phyloP scores from a whole-genome alignment of 2,329 filamentous ascomycete genomes.

The Alternaria gansuensis region DNA sequence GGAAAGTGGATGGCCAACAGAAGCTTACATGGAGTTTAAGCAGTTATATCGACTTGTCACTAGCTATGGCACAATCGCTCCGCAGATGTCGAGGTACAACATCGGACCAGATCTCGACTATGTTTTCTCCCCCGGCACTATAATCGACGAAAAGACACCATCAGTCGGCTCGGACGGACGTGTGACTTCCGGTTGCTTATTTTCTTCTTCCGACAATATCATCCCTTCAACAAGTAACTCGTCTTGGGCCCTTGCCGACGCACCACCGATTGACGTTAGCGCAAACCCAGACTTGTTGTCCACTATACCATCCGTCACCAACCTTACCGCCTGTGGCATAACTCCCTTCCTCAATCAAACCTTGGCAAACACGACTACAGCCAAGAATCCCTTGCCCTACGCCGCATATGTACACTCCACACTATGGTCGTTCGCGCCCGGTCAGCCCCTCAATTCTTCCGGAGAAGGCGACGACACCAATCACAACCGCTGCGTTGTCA shows the following conservation, averaged over 20 bases:
- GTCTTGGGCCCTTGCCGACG: slow-evolving; percentile 46
- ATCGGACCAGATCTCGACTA: slow-evolving; percentile 59
- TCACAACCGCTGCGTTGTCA: slow-evolving; percentile 63
- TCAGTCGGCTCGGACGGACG: slow-evolving; percentile 52
- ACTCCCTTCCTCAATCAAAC: slow-evolving; percentile 67
- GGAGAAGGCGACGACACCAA: slow-evolving; percentile 33
- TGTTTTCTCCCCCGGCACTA: slow-evolving; percentile 64
- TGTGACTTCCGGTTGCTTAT: slow-evolving; percentile 64
- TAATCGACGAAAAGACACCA: slow-evolving; percentile 41
- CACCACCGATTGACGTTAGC: slow-evolving; percentile 29
- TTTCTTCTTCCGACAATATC: slow-evolving; percentile 53
- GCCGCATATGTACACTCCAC: slow-evolving; percentile 60
- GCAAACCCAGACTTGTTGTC: slow-evolving; percentile 36
- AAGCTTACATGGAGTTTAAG: slow-evolving; percentile 65
- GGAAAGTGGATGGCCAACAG: slow-evolving; percentile 70
- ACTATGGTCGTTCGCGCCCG: slow-evolving; percentile 68
- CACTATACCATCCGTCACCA: slow-evolving; percentile 44
- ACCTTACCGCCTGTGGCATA: slow-evolving; percentile 66
- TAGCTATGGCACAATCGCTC: slow-evolving; percentile 65
- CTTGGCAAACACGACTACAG: slow-evolving; percentile 62
- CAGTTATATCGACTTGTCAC: slow-evolving; percentile 64
- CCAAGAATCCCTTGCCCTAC: slow-evolving; percentile 59
- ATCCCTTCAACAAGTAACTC: slow-evolving; percentile 62
- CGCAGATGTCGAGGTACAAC: slow-evolving; percentile 66
- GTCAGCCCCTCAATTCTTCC: slow-evolving; percentile 63